Evolutionary conservation across 2,329 filamentous ascomycete genomes (phyloP).

Genomic region (Rhynchosporium agropyri): DNA sequence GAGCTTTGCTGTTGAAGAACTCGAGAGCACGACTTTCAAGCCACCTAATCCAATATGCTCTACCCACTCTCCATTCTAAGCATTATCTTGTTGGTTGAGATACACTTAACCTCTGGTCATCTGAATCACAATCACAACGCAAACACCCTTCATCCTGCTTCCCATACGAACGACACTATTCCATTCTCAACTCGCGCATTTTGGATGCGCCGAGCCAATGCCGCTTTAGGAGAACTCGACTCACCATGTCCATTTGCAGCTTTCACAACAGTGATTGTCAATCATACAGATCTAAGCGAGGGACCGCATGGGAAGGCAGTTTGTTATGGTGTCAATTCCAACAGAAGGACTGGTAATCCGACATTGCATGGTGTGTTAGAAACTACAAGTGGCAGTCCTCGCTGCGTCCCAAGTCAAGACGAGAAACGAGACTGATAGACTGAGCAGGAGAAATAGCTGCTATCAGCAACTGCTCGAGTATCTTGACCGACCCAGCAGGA

Average conservation of each 20-base stretch:
- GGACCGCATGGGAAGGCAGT: constrained; percentile 49
- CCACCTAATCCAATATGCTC: constrained; percentile 29
- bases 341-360: constrained; percentile 51
- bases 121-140: constrained; percentile 11
- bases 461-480: constrained; percentile 54
- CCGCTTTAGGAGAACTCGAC: constrained; percentile 47
- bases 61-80: constrained; percentile 34
- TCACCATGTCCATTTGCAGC: constrained; percentile 56
- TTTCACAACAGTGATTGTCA: constrained; percentile 58
- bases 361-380: constrained; percentile 51
- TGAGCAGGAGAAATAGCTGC: constrained; percentile 54
- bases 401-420: background rate
- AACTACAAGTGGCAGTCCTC: background rate
- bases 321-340: constrained; percentile 54
- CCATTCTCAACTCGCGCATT: constrained; percentile 47
- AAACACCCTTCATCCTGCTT: background rate
- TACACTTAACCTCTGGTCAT: constrained; percentile 33
- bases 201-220: constrained; percentile 57
- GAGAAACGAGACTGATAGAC: background rate
- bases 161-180: constrained; percentile 35
- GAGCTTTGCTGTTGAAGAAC: background rate
- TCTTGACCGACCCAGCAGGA: constrained; percentile 51
- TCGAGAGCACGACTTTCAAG: background rate
- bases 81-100: constrained; percentile 30
- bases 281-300: constrained; percentile 49